Evolutionary conservation across 257 asterid species (phyloP), one percentile per base, ranked within the genome.

Genomic region (Linaria vulgaris): DNA sequence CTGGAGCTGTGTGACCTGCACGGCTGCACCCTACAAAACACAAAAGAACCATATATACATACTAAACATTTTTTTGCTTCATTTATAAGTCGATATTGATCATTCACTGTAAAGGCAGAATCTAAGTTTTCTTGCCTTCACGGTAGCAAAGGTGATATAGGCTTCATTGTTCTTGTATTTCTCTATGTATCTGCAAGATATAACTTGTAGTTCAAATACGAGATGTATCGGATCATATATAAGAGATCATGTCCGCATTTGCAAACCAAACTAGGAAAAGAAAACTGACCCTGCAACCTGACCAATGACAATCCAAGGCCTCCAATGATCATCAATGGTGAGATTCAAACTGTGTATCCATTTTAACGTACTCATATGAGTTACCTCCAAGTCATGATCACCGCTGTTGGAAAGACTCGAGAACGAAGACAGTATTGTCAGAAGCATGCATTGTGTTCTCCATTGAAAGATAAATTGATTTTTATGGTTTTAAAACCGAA

Each of bases 231-330:
- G 3, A 43, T 7, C 9, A n/a, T 10, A 34, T n/a, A n/a, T 3
- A 16, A 13, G 24, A 31, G 12, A 58, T 38, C 38, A 20, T 19
- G 9, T 30, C 34, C 4, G 34, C 34, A 27, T 27, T 27, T 27
- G 3, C 34, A 27, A 27, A 27, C 63, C 31, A 27, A 37, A 10
- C 0, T 55, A 12, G 37, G 6, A 5, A 58, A 58, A 34, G 15
- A 19, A 64, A 49, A 21, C 69, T 19, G 0, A 77, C 85, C 89
- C 89, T 52, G 82, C 84, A 68, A 78, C 76, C 80, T 83, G 82
- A 3, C 61, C 77, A 7, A 68, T 48, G 10, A 78, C 69, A 1
- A 1, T 68, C 86, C 89, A 66, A 20, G 69, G 72, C 5, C 69
- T 64, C 77, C 77, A 72, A n/a, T n/a, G n/a, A n/a, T 66, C 67